Conservation (phyloP, 495 filamentous ascomycete genomes). For the Penicillium fimorum region DNA sequence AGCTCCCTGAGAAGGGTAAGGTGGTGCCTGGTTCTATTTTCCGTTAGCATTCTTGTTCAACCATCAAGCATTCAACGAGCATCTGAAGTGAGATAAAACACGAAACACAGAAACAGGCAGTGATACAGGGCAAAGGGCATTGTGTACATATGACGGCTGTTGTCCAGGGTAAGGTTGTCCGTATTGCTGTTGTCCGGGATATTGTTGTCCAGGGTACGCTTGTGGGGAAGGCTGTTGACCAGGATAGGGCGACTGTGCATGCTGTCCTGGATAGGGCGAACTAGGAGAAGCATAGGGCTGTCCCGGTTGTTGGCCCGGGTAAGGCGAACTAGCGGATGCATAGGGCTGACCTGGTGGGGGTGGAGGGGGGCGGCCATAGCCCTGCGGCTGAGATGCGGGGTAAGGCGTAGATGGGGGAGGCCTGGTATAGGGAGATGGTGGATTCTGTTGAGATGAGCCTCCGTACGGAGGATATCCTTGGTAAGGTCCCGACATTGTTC, state of each 20-base stretch:
- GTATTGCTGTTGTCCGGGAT: slow-evolving; percentile 12
- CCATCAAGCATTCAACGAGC: neutral
- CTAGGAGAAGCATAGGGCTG: slow-evolving; percentile 38
- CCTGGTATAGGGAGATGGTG: slow-evolving; percentile 33
- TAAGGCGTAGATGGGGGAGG: slow-evolving; percentile 24
- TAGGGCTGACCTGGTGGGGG: slow-evolving; percentile 34
- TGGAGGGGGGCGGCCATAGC: slow-evolving; percentile 31
- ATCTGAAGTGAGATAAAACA: slow-evolving; percentile 14
- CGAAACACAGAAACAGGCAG: slow-evolving; percentile 2
- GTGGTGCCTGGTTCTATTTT: slow-evolving; percentile 21
- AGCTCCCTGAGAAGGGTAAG: slow-evolving; percentile 33
- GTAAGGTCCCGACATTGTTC: slow-evolving; percentile 42
- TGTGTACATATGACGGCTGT: slow-evolving; percentile 33
- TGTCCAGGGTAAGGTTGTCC: slow-evolving; percentile 27
- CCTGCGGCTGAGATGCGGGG: slow-evolving; percentile 28
- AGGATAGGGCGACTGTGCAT: slow-evolving; percentile 26
- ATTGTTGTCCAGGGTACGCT: slow-evolving; percentile 11
- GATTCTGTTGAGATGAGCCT: slow-evolving; percentile 36
- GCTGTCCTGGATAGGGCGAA: slow-evolving; percentile 34
- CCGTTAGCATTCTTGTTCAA: slow-evolving; percentile 18
- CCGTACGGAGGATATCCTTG: slow-evolving; percentile 41
- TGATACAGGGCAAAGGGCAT: slow-evolving; percentile 14
- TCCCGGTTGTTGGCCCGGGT: slow-evolving; percentile 37
- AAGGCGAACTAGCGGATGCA: slow-evolving; percentile 31
- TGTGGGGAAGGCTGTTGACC: slow-evolving; percentile 11